A percentile compares a stretch with the other conserved stretches of the same genome.
Evolutionary conservation across 2,329 filamentous ascomycete species (phyloP).

Genomic region (Bretziella fagacearum): DNA sequence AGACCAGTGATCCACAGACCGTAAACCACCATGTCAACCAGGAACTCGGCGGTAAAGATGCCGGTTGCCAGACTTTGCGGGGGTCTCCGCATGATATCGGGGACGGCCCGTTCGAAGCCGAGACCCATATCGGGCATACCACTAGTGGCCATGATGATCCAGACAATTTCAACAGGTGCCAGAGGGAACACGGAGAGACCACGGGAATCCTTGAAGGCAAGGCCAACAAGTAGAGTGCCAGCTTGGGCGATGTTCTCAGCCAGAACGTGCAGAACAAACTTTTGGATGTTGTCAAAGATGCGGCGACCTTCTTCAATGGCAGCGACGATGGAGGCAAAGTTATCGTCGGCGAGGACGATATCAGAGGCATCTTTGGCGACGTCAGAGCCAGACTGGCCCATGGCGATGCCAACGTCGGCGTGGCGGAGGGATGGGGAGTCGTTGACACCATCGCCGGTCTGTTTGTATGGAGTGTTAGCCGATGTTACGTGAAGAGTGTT

Average conservation of each 20-base stretch:
- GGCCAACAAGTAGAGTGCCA: constrained; percentile 49
- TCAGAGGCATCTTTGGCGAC: constrained; percentile 49
- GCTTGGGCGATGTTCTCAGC: constrained; percentile 58
- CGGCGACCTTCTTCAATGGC: constrained; percentile 55
- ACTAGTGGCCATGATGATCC: constrained; percentile 68
- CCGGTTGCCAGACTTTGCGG: constrained; percentile 45
- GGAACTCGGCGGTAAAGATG: constrained; percentile 49
- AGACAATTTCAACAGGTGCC: constrained; percentile 59
- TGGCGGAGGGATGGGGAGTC: constrained; percentile 53
- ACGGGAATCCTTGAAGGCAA: constrained; percentile 50
- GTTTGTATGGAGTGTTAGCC: neutral
- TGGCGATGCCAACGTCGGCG: constrained; percentile 55
- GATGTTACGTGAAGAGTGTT: neutral
- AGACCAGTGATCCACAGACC: constrained; percentile 52
- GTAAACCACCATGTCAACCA: constrained; percentile 51
- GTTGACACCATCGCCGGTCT: constrained; percentile 57
- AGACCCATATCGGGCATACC: constrained; percentile 62
- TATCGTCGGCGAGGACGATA: constrained; percentile 55
- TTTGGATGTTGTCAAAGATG: constrained; percentile 62
- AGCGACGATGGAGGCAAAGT: constrained; percentile 55
- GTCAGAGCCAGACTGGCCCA: constrained; percentile 45
- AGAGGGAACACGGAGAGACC: constrained; percentile 56
- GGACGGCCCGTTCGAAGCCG: constrained; percentile 52
- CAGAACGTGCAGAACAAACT: constrained; percentile 54
- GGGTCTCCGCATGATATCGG: constrained; percentile 51